A percentile compares a stretch with the other conserved stretches of the same genome.
Conservation (phyloP, 768 basidiomycete species). For the Leucocoprinus sp. region DNA sequence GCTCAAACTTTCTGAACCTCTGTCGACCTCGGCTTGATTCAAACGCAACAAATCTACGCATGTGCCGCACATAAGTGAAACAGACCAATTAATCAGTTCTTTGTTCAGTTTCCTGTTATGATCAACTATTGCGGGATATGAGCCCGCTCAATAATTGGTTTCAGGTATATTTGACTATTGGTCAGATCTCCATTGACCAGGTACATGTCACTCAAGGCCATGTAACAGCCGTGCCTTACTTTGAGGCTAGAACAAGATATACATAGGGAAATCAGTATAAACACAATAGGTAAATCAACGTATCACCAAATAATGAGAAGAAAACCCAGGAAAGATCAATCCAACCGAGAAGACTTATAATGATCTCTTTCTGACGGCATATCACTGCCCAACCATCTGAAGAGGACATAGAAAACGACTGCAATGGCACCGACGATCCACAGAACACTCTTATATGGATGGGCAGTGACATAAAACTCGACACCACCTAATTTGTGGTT, state of each 20-base stretch:
- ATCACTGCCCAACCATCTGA: constrained; percentile 20
- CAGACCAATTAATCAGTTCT: no score
- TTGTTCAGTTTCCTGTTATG: no score
- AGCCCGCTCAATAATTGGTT: no score
- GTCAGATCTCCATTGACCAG: no score
- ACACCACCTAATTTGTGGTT: constrained; percentile 31
- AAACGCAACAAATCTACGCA: no score
- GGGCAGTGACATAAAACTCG: constrained; percentile 27
- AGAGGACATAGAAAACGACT: constrained; percentile 22
- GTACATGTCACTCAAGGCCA: no score
- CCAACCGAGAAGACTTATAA: constrained; percentile 4
- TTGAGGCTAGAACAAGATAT: no score
- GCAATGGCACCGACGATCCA: constrained; percentile 22
- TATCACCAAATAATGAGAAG: neutral
- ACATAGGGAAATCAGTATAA: neutral
- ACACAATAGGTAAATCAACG: neutral
- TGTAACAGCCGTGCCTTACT: no score
- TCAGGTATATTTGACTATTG: no score
- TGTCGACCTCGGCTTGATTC: neutral
- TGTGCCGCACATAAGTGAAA: no score
- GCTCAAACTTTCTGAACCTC: no score
- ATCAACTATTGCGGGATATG: no score
- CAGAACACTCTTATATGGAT: constrained; percentile 27
- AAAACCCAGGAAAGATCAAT: neutral
- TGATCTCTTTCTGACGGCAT: constrained; percentile 6